Evolutionary conservation across 2,329 filamentous ascomycete genomes (phyloP), one percentile per base, ranked within the genome.

Genomic region (Scedosporium apiospermum): DNA sequence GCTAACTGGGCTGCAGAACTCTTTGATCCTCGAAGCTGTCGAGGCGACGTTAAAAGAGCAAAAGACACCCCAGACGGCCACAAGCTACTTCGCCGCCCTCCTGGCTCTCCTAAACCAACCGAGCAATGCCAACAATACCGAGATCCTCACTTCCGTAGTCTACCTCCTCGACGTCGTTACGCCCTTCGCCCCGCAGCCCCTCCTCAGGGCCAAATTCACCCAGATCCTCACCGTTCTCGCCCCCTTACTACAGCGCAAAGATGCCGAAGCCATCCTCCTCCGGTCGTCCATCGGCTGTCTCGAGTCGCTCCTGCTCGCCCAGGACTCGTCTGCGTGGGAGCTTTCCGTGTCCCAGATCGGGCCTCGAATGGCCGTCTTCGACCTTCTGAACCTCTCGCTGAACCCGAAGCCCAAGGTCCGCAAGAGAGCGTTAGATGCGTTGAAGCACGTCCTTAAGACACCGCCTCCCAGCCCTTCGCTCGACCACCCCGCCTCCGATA

Each of bases 101-200:
- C 82, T 99, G 57, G 91, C 93, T 44, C 83, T 99, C 3, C 84
- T 99, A 3, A 85, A 86, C 69, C 90, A 96, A 76, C 85, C 82
- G 46, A 80, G 76, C 66, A 88, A 86, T 60, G 85, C 86, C 62
- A 80, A 89, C 62, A 93, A 93, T 72, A 90, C 90, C 73, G 91
- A 96, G 66, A 80, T 96, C 65, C 89, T 90, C 38, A 87, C 89
- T 23, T 90, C 93, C 2, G 89, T 96, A 67, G 89, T 99, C 68
- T 99, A 99, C 76, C 87, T 99, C 16, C 91, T 99, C 78, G 93
- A 99, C 76, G 81, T 96, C 67, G 85, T 97, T 68, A 95, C 92
- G 16, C 89, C 90, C 64, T 90, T 88, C 76, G 87, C 93, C 65
- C 91, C 95, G 62, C 84, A 90, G 65, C 86, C 93, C 64, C 87